Evolutionary conservation across 768 basidiomycete species (phyloP), one percentile per base, ranked within the genome.

Genomic region (Tulasnella sp.): DNA sequence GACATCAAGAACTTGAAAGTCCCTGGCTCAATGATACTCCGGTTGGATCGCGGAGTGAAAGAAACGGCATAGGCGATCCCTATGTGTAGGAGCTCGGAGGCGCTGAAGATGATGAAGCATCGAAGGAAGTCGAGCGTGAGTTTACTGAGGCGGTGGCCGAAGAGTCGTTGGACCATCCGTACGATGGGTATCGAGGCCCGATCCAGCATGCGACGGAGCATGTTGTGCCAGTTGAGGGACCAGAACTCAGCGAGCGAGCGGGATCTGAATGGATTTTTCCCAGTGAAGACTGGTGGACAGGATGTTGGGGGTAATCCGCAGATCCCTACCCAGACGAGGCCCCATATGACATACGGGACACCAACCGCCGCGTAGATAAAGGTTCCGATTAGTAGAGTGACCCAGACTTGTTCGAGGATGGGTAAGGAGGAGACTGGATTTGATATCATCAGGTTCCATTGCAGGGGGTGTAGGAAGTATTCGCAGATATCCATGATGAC

Each of bases 231-330:
- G 5, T 60, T 31, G 24, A 42, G 46, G 30, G 49, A 19, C 62
- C 62, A 63, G 49, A 62, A 63, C 42, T 63, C 62, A 21, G 27
- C 29, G 11, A 63, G 25, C 38, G 44, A 56, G 8, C 17, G 48
- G 17, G 62, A 22, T 21, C 5, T 21, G 48, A 49, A 60, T 12
- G 62, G 63, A 19, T 17, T 22, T 4, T 54, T 31, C 8, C n/a
- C n/a, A 7, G 45, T n/a, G 61, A 53, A 59, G 3, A 60, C 21
- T 31, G 54, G 49, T 4, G 55, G 62, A 55, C 57, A 57, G 19
- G 43, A 5, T 2, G 27, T 21, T n/a, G 56, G 62, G 10, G 27
- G 30, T 2, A 44, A 19, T 17, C 49, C 50, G n/a, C 49, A 38
- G 19, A 51, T 22, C 4, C 45, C 44, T 25, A 60, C 34, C 12